Evolutionary conservation across 202 grass and related monocot genomes (phyloP).

Genomic region (Bolboschoenoplectus hybrid): DNA sequence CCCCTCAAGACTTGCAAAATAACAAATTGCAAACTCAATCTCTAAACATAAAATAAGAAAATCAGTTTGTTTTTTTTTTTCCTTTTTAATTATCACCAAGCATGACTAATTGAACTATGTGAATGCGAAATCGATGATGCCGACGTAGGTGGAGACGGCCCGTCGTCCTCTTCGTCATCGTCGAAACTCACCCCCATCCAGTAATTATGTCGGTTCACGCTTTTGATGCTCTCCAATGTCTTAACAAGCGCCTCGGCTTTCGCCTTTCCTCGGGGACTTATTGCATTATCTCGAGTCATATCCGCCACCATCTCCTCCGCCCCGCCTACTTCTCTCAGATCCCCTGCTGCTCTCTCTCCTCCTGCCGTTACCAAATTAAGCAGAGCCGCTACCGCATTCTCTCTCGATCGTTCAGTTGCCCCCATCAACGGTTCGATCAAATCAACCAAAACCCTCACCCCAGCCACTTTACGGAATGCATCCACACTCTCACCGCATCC

Average conservation of each 20-base stretch:
- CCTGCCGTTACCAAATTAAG: conserved; percentile 76
- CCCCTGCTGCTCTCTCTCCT: conserved; percentile 50
- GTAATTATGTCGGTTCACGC: conserved; percentile 22
- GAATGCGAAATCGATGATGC: conserved; percentile 26
- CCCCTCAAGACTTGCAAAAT: neutral
- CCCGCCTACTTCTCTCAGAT: conserved; percentile 51
- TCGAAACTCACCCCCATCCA: conserved; percentile 39
- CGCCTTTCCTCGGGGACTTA: conserved; percentile 58
- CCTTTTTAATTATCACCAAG: neutral
- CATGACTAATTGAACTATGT: conserved; percentile 3
- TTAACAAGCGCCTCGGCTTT: conserved; percentile 70
- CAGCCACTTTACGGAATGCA: conserved; percentile 60
- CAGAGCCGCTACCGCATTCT: conserved; percentile 75
- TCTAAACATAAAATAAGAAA: neutral
- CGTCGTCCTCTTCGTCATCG: neutral
- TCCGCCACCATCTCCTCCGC: conserved; percentile 56
- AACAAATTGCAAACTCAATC: neutral
- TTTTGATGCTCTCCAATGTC: conserved; percentile 51
- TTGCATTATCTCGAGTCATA: conserved; percentile 44
- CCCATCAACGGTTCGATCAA: conserved; percentile 49
- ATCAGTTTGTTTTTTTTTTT: neutral
- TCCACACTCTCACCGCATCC: conserved; percentile 72
- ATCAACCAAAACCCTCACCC: conserved; percentile 72
- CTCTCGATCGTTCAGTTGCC: conserved; percentile 44
- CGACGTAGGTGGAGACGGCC: conserved; percentile 44